phyloP scores from a whole-genome alignment of 2,329 filamentous ascomycete species.

The Hypoxylon sp. region DNA sequence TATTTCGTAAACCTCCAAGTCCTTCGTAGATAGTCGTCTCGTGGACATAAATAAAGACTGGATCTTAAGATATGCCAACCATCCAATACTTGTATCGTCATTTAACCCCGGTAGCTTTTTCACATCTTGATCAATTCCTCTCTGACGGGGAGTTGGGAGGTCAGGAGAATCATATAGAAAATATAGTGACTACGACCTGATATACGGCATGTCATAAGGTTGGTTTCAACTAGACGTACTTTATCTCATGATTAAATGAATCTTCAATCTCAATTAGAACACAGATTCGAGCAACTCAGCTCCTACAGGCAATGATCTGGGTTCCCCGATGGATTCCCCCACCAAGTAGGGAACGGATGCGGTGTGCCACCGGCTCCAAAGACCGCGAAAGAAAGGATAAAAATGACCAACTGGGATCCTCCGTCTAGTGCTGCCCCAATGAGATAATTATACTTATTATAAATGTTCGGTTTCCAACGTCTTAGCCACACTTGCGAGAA shows the following conservation, averaged over 20 bases:
- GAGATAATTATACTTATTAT: constrained; percentile 67
- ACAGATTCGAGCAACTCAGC: not conserved
- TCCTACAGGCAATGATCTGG: constrained; percentile 33
- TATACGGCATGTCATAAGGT: not conserved
- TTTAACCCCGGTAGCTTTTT: no score
- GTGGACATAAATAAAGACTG: not conserved
- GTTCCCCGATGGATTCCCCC: constrained; percentile 60
- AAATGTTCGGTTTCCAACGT: constrained; percentile 58
- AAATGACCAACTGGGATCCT: constrained; percentile 62
- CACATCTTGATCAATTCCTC: no score
- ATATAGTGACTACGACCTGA: no score
- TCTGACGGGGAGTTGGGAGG: no score
- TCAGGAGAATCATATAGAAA: no score
- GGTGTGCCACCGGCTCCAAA: constrained; percentile 64
- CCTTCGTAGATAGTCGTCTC: not conserved
- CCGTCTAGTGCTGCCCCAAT: constrained; percentile 67
- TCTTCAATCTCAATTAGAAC: not conserved
- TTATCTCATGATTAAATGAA: no score
- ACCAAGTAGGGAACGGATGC: constrained; percentile 65
- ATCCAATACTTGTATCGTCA: no score
- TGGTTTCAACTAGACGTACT: not conserved
- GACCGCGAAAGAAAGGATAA: constrained; percentile 68
- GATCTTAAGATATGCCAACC: not conserved
- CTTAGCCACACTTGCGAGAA: constrained; percentile 33
- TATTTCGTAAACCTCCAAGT: no score